These are phyloP conservation scores for Dothistroma septosporum DNA, from an alignment of 2,329 filamentous ascomycete genomes.

Conservation along the genomic window DNA sequence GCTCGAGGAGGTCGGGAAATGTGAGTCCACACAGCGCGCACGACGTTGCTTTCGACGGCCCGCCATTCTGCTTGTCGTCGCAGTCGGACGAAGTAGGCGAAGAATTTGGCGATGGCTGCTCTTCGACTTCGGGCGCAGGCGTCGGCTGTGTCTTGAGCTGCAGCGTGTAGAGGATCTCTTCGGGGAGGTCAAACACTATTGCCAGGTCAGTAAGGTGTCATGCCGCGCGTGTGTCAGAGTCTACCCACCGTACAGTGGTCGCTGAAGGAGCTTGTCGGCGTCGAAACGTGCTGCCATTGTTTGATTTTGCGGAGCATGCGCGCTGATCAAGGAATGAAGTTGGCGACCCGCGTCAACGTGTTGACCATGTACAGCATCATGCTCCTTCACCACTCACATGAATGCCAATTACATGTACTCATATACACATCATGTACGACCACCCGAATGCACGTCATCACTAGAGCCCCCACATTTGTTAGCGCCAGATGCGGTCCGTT, in stretches of 20 bases:
- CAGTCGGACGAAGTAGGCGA: constrained; percentile 21
- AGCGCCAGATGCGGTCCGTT: background rate
- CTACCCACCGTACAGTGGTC: constrained; percentile 48
- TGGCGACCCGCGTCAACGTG: background rate
- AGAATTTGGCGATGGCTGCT: constrained; percentile 23
- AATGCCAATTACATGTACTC: background rate
- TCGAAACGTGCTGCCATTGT: constrained; percentile 26
- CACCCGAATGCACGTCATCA: background rate
- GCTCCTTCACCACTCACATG: background rate
- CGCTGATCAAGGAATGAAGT: background rate
- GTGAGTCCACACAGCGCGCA: constrained; percentile 75
- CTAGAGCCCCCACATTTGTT: background rate
- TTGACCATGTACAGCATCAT: background rate
- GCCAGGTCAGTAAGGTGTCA: background rate
- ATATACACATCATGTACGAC: background rate
- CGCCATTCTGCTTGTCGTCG: constrained; percentile 39
- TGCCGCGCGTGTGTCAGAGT: background rate
- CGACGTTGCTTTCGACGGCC: constrained; percentile 59
- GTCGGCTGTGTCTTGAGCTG: constrained; percentile 52
- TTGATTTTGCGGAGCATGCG: background rate
- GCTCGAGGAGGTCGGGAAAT: constrained; percentile 71
- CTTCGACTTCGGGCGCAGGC: constrained; percentile 22
- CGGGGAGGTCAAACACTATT: constrained; percentile 76
- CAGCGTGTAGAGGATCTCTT: constrained; percentile 66
- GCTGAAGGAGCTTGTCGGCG: constrained; percentile 40